phyloP scores from a whole-genome alignment of 371 early-diverging fungal genomes.

The Chytridium lagenaria region DNA sequence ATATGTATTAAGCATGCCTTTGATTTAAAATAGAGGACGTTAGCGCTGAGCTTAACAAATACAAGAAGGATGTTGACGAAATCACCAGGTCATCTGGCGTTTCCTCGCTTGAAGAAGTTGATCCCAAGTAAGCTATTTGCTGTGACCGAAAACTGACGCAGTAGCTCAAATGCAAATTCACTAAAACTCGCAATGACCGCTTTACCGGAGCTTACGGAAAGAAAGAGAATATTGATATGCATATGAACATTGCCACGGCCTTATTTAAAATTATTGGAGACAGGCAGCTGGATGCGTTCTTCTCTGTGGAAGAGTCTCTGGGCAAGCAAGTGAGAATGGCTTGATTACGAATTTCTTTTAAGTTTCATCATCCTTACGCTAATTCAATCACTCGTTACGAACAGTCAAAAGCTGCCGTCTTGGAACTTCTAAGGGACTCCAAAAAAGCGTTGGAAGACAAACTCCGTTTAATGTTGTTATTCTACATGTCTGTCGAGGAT shows the following conservation, averaged over 20 bases:
- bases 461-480: constrained; percentile 87
- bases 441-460: constrained; percentile 88
- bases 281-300: constrained; percentile 93
- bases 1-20: not conserved
- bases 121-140: constrained; percentile 60
- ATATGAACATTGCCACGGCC: constrained; percentile 97
- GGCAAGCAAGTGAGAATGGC: constrained; percentile 43
- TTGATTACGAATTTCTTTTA: not conserved
- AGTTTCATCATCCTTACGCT: constrained; percentile 3
- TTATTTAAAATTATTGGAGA: constrained; percentile 92
- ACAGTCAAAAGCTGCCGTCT: constrained; percentile 74
- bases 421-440: constrained; percentile 81
- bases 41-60: constrained; percentile 86
- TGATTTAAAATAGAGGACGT: constrained; percentile 72
- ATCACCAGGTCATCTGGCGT: constrained; percentile 88
- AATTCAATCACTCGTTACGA: not conserved
- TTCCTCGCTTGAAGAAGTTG: constrained; percentile 82
- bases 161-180: constrained; percentile 79
- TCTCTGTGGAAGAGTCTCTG: constrained; percentile 87
- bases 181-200: constrained; percentile 91
- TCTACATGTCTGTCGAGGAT: constrained; percentile 76
- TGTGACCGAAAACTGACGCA: constrained; percentile 42
- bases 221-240: constrained; percentile 97
- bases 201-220: constrained; percentile 94
- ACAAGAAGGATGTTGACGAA: constrained; percentile 92